Conservation (phyloP, 164 flowering plant species). For the Piper longum region DNA sequence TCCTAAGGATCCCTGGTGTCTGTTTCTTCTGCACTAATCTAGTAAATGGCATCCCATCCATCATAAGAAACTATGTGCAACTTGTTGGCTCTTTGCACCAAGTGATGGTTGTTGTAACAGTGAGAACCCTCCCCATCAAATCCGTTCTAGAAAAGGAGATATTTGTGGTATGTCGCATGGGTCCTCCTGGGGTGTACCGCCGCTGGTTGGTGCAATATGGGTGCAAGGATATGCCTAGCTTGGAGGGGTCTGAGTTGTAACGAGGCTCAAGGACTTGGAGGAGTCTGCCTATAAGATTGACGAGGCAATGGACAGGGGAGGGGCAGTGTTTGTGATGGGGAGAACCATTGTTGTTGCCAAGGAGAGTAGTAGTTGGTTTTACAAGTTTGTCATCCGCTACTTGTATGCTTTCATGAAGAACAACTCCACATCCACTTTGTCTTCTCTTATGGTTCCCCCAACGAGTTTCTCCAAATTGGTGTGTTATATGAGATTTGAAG, state of each 20-base stretch:
- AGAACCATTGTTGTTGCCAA: conserved; percentile 12
- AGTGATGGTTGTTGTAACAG: conserved; percentile 6
- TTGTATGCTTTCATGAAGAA: conserved; percentile 15
- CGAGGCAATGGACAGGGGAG: conserved; percentile 6
- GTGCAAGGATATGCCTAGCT: conserved; percentile 10
- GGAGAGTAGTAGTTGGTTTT: conserved; percentile 6
- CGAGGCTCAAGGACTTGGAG: conserved; percentile 5
- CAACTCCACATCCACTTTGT: conserved; percentile 17
- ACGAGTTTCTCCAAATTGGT: conserved; percentile 16
- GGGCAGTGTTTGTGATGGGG: conserved; percentile 13
- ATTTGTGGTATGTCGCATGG: conserved; percentile 8
- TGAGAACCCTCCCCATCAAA: conserved; percentile 8
- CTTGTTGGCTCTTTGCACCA: conserved; percentile 3
- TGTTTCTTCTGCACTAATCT: conserved; percentile 22
- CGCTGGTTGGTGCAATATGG: conserved; percentile 20
- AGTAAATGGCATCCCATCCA: conserved; percentile 19
- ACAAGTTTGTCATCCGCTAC: conserved; percentile 4
- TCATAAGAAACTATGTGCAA: conserved; percentile 15
- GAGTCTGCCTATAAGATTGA: not conserved
- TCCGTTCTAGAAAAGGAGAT: conserved; percentile 13
- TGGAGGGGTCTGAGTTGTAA: conserved; percentile 10
- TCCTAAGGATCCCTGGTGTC: not conserved
- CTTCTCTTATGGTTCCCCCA: conserved; percentile 11
- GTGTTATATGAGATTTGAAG: conserved; percentile 16
- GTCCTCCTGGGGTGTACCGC: conserved; percentile 11